Percentiles rank a stretch among this genome's conserved stretches.
phyloP scores from a whole-genome alignment of 2,329 filamentous ascomycete species.

The Diaporthe ilicicola region DNA sequence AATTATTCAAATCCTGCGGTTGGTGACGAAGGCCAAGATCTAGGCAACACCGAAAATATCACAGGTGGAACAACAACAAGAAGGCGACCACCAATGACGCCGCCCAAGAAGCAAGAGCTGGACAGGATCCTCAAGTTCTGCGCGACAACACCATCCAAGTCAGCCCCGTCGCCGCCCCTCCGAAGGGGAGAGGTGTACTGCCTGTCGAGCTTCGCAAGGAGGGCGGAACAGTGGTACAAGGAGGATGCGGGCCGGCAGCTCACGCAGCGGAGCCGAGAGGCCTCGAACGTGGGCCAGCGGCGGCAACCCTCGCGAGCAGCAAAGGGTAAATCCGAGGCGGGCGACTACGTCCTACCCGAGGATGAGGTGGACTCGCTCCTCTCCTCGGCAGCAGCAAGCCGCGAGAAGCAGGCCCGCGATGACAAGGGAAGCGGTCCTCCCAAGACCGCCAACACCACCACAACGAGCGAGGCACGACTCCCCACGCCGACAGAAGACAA shows the following conservation, averaged over 20 bases:
- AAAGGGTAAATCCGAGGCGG: background rate
- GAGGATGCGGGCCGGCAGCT: constrained; percentile 10
- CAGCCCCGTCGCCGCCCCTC: constrained; percentile 2
- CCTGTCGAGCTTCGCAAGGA: constrained; percentile 13
- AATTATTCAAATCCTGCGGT: background rate
- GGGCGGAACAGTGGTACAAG: constrained; percentile 24
- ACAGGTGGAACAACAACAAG: background rate
- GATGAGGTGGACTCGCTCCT: constrained; percentile 5
- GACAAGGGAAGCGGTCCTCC: background rate
- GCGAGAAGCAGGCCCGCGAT: too few relatives aligned
- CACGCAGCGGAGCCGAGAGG: background rate
- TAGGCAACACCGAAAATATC: too few relatives aligned
- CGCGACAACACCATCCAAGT: background rate
- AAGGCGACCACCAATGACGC: background rate
- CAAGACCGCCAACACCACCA: too few relatives aligned
- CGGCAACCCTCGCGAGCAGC: constrained; percentile 22
- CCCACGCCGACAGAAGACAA: background rate
- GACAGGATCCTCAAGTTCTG: background rate
- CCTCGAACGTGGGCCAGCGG: background rate
- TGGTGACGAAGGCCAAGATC: background rate
- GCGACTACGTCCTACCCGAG: background rate
- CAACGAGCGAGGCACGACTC: background rate
- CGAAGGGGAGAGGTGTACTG: constrained; percentile 15
- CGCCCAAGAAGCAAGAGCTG: background rate
- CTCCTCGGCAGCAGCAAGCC: background rate